Conservation (phyloP, 148 eudicot genomes). For the Rhododendron molle region DNA sequence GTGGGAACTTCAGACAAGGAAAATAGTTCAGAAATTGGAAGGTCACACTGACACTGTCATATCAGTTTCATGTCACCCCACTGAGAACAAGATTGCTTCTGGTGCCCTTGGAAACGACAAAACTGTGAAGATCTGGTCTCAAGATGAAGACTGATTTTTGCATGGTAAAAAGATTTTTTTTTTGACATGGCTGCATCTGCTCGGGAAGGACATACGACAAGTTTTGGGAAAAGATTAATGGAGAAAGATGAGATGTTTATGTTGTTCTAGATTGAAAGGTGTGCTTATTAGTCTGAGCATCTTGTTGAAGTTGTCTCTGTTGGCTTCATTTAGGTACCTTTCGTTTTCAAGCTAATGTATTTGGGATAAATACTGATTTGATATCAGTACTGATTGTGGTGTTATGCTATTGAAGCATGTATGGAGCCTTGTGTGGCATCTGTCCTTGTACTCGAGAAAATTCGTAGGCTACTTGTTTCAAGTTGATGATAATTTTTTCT, state of each 20-base stretch:
- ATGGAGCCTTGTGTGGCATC: neutral
- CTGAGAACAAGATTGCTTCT: conserved; percentile 84
- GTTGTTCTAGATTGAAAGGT: neutral
- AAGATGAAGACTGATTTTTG: conserved; percentile 45
- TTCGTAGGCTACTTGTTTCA: neutral
- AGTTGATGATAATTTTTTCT: neutral
- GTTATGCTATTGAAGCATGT: neutral
- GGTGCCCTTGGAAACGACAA: conserved; percentile 78
- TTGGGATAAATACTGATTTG: neutral
- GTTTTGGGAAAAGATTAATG: neutral
- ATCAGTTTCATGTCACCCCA: conserved; percentile 85
- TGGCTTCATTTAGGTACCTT: neutral
- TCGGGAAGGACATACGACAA: neutral
- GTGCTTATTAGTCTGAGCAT: neutral
- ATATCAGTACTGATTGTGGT: neutral
- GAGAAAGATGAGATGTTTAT: neutral
- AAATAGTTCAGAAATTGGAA: conserved; percentile 83
- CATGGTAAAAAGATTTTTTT: neutral
- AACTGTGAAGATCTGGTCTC: conserved; percentile 82
- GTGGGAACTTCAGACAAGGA: conserved; percentile 92
- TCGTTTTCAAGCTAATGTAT: neutral
- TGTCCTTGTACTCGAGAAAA: neutral
- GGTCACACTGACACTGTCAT: conserved; percentile 90
- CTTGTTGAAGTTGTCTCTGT: neutral
- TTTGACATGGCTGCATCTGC: neutral